phyloP scores from a whole-genome alignment of 371 early-diverging fungal species.

The Rhizopus stolonifer region DNA sequence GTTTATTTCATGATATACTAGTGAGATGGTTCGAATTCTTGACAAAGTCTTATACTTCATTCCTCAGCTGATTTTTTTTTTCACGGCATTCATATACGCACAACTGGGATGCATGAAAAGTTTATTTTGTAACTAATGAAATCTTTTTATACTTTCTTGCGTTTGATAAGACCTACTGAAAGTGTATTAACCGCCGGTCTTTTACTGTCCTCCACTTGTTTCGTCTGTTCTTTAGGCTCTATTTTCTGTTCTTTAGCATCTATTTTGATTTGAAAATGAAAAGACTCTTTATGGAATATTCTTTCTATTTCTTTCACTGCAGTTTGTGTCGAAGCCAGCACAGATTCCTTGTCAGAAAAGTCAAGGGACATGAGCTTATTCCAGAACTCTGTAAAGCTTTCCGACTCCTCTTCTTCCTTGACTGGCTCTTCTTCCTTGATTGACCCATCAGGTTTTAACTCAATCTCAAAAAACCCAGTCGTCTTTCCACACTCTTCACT shows the following conservation, averaged over 20 bases:
- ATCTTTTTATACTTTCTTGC: constrained; percentile 16
- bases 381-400: constrained; percentile 27
- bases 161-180: constrained; percentile 19
- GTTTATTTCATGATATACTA: background rate
- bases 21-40: background rate
- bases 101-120: too few relatives aligned
- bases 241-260: background rate
- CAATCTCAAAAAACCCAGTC: constrained; percentile 60
- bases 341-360: constrained; percentile 16
- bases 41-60: background rate
- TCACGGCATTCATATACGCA: too few relatives aligned
- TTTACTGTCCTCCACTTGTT: constrained; percentile 8
- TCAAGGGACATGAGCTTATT: constrained; percentile 33
- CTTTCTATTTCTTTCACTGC: constrained; percentile 14
- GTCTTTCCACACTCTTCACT: constrained; percentile 78
- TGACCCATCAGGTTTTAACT: background rate
- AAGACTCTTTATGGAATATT: constrained; percentile 4
- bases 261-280: constrained; percentile 3
- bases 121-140: too few relatives aligned
- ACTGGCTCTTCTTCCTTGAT: background rate
- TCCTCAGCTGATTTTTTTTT: background rate
- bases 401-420: background rate
- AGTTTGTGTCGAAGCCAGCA: constrained; percentile 11
- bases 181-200: constrained; percentile 23
- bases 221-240: background rate